Percentiles rank a stretch among this genome's conserved stretches.
These are phyloP conservation scores for Halenospora varia DNA, from an alignment of 495 filamentous ascomycete genomes.

Conservation along the genomic window DNA sequence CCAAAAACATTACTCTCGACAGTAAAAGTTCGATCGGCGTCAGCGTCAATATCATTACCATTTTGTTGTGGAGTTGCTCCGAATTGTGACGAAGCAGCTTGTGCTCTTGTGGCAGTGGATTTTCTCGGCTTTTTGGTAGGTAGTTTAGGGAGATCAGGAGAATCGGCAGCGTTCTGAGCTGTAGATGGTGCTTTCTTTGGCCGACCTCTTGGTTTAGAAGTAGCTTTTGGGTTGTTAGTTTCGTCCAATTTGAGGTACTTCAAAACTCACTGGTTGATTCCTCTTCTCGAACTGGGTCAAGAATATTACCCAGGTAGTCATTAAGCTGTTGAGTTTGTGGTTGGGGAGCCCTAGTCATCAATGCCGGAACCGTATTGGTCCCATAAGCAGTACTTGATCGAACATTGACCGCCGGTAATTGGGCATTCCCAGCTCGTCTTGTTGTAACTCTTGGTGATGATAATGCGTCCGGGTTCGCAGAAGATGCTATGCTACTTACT, in stretches of 20 bases:
- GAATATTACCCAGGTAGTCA: conserved; percentile 9
- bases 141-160: background rate
- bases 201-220: conserved; percentile 19
- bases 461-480: conserved; percentile 6
- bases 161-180: conserved; percentile 13
- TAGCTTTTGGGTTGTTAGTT: background rate
- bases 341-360: background rate
- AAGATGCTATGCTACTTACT: conserved; percentile 19
- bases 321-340: background rate
- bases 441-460: conserved; percentile 1
- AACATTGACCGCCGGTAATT: conserved; percentile 9
- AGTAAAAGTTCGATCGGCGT: conserved; percentile 1
- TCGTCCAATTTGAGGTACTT: background rate
- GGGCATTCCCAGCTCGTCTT: conserved; percentile 4
- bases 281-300: conserved; percentile 5
- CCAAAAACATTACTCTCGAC: conserved; percentile 8
- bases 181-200: conserved; percentile 33
- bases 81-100: background rate
- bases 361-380: conserved; percentile 9
- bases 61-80: too few species aligned
- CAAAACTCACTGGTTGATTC: background rate
- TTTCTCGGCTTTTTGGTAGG: too few species aligned
- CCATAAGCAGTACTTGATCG: conserved; percentile 23
- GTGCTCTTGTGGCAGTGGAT: too few species aligned
- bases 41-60: background rate